Conservation (phyloP, 257 asterid genomes). For the Nemophila menziesii region DNA sequence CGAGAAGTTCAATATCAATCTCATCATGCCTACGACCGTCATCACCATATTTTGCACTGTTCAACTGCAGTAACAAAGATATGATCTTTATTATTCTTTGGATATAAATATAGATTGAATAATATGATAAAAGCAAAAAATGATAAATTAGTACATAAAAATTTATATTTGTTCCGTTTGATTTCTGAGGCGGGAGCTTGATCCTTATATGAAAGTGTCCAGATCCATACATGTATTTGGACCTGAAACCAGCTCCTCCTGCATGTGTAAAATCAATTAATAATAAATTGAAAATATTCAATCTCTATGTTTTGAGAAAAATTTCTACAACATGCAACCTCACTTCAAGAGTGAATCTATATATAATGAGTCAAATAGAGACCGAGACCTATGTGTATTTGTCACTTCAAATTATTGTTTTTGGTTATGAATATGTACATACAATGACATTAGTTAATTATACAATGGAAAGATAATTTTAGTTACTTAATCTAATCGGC, state of each 20-base stretch:
- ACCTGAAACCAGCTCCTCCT: conserved; percentile 47
- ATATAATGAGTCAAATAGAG: too few relatives aligned
- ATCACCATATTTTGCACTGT: conserved; percentile 12
- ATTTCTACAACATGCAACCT: too few relatives aligned
- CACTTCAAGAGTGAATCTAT: too few relatives aligned
- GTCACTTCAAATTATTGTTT: conserved; percentile 2
- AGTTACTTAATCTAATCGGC: background rate
- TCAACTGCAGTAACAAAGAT: conserved; percentile 20
- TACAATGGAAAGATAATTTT: too few relatives aligned
- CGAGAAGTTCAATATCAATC: conserved; percentile 42
- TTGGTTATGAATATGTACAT: too few relatives aligned
- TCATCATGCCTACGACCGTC: conserved; percentile 21
- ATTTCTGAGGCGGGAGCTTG: conserved; percentile 24
- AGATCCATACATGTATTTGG: conserved; percentile 27
- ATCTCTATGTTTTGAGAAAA: too few relatives aligned
- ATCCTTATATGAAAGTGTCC: conserved; percentile 37
- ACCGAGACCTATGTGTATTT: background rate
- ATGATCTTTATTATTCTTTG: background rate
- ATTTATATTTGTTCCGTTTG: conserved; percentile 29
- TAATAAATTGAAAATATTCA: too few relatives aligned
- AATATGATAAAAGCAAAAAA: background rate
- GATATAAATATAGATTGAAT: background rate
- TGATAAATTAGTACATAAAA: conserved; percentile 36
- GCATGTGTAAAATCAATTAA: background rate
- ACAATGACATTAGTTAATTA: too few relatives aligned